Evolutionary conservation across 1,284 basidiomycete genomes (phyloP).

Genomic region (Leccinum griseonigrum): DNA sequence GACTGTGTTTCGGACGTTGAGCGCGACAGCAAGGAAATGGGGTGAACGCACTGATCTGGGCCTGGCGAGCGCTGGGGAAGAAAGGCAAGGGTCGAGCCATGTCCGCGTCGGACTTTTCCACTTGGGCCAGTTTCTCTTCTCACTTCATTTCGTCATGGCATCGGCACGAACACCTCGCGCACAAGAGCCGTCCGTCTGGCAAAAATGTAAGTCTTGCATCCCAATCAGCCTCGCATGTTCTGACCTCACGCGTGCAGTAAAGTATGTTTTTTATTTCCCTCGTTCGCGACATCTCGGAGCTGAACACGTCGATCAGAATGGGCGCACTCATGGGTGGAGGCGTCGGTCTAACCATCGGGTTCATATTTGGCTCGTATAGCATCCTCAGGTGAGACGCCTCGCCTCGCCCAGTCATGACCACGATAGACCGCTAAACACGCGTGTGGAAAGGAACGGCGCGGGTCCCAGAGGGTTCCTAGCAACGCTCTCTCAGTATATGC

Average conservation of each 20-base stretch:
- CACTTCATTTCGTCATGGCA: slow-evolving; percentile 21
- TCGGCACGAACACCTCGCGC: slow-evolving; percentile 34
- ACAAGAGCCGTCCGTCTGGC: slow-evolving; percentile 65
- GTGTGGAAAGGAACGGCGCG: slow-evolving; percentile 65
- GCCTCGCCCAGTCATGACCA: background rate
- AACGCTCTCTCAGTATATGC: slow-evolving; percentile 93
- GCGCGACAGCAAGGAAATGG: background rate
- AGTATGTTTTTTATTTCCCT: slow-evolving; percentile 36
- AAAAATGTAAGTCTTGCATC: slow-evolving; percentile 58
- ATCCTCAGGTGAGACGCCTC: slow-evolving; percentile 74
- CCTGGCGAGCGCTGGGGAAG: slow-evolving; percentile 76
- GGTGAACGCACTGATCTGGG: slow-evolving; percentile 73
- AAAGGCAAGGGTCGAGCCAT: slow-evolving; percentile 37
- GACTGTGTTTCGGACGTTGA: slow-evolving; percentile 46
- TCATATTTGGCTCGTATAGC: slow-evolving; percentile 90
- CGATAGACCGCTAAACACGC: slow-evolving; percentile 7
- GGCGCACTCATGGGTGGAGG: slow-evolving; percentile 90
- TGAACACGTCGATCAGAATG: slow-evolving; percentile 58
- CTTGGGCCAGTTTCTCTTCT: background rate
- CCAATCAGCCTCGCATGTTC: slow-evolving; percentile 1
- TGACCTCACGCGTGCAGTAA: slow-evolving; percentile 39
- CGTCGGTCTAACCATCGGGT: slow-evolving; percentile 93
- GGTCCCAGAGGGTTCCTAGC: slow-evolving; percentile 85
- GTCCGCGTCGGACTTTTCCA: slow-evolving; percentile 5
- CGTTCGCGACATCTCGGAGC: slow-evolving; percentile 6